Evolutionary conservation across 1,139 yeast genomes (phyloP).

Genomic region (Geotrichum klebahnii): DNA sequence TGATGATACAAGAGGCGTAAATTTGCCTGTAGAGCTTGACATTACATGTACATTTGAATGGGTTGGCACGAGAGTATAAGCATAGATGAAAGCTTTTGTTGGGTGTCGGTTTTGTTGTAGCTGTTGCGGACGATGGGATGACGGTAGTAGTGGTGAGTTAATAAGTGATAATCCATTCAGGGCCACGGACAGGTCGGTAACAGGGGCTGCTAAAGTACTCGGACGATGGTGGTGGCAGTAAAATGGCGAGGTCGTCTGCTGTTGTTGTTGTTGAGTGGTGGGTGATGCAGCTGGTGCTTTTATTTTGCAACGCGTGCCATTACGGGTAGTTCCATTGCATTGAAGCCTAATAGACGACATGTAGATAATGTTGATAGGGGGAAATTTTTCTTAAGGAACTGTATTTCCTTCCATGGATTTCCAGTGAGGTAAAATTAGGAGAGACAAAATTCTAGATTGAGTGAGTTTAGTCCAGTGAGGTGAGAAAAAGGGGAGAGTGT

Average conservation of each 20-base stretch:
- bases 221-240: not conserved
- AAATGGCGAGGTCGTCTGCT: not conserved
- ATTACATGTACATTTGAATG: not conserved
- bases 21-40: not conserved
- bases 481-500: too few species aligned
- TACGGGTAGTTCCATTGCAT: not conserved
- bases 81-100: constrained; percentile 1
- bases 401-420: too few species aligned
- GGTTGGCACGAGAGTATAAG: not conserved
- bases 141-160: not conserved
- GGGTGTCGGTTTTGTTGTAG: not conserved
- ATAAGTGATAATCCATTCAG: not conserved
- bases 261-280: not conserved
- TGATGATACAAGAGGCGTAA: not conserved
- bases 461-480: too few species aligned
- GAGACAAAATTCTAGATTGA: too few species aligned
- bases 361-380: too few species aligned
- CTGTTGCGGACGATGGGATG: too few species aligned
- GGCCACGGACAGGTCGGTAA: too few species aligned
- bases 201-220: not conserved
- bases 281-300: constrained; percentile 5
- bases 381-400: too few species aligned
- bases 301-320: constrained; percentile 8
- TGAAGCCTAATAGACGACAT: too few species aligned
- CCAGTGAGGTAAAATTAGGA: too few species aligned